Evolutionary conservation across 805 yeast genomes (phyloP).

Genomic region (Candida multigemmis): DNA sequence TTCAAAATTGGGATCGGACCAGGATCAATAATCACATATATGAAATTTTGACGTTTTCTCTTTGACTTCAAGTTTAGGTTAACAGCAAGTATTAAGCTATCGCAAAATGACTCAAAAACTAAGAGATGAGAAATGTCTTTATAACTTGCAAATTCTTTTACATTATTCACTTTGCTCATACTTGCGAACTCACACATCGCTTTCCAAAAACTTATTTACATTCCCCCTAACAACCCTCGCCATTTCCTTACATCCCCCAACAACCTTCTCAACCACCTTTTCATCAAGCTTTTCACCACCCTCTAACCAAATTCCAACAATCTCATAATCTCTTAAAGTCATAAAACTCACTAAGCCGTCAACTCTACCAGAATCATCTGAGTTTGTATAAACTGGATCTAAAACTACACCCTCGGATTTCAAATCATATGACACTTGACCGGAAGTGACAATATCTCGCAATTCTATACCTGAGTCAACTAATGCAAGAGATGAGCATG

Average conservation of each 20-base stretch:
- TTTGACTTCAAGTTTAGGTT: no score
- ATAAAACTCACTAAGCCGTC: slow-evolving; percentile 42
- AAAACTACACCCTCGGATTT: slow-evolving; percentile 6
- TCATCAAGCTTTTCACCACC: slow-evolving; percentile 18
- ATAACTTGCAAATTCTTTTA: no score
- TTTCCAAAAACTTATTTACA: slow-evolving; percentile 34
- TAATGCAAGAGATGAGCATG: slow-evolving; percentile 62
- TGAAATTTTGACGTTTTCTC: no score
- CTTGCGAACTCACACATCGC: no score
- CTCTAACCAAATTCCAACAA: slow-evolving; percentile 51
- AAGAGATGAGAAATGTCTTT: no score
- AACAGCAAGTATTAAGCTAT: no score
- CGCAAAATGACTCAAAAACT: no score
- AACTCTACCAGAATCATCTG: slow-evolving; percentile 8
- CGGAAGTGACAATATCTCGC: slow-evolving; percentile 66
- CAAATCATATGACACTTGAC: slow-evolving; percentile 24
- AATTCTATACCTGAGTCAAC: slow-evolving; percentile 81
- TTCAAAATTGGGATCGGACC: no score
- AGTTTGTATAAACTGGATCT: slow-evolving; percentile 10
- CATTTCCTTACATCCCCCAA: slow-evolving; percentile 37
- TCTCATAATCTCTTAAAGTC: slow-evolving; percentile 45
- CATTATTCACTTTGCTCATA: no score
- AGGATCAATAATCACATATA: no score
- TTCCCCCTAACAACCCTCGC: slow-evolving; percentile 33
- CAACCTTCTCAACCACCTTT: slow-evolving; percentile 11